Percentiles rank a stretch among this genome's conserved stretches.
phyloP scores from a whole-genome alignment of 768 basidiomycete genomes.

The Pisolithus sp. region DNA sequence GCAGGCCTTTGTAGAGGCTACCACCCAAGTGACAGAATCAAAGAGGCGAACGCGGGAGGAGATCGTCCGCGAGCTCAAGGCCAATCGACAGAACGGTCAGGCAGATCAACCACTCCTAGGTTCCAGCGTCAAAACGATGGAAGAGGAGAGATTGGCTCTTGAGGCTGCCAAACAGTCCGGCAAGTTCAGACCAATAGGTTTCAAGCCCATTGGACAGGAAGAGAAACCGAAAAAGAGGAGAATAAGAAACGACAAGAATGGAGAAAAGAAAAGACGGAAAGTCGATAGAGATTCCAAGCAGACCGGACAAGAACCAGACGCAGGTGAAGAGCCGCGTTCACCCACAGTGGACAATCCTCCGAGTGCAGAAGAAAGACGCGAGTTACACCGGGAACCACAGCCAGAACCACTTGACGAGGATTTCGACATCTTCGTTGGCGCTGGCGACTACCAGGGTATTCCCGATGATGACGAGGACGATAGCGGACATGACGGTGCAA shows the following conservation, averaged over 20 bases:
- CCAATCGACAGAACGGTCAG: conserved; percentile 39
- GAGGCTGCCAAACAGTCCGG: conserved; percentile 34
- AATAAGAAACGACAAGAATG: conserved; percentile 32
- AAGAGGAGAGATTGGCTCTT: conserved; percentile 21
- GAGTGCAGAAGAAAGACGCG: conserved; percentile 7
- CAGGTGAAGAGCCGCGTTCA: background rate
- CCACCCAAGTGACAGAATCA: conserved; percentile 18
- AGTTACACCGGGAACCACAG: conserved; percentile 14
- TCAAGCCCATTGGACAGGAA: conserved; percentile 51
- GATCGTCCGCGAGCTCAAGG: conserved; percentile 66
- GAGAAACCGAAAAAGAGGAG: conserved; percentile 44
- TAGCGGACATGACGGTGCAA: conserved; percentile 20
- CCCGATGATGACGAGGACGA: conserved; percentile 51
- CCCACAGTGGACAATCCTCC: conserved; percentile 3
- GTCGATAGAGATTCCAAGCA: conserved; percentile 26
- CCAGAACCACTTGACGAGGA: conserved; percentile 41
- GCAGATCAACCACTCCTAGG: conserved; percentile 9
- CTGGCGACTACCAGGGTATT: conserved; percentile 75
- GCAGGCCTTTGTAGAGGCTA: conserved; percentile 53
- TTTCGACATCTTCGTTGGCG: conserved; percentile 83
- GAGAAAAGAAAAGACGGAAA: conserved; percentile 57
- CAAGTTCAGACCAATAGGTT: conserved; percentile 52
- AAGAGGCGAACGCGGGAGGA: conserved; percentile 79
- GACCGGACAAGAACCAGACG: conserved; percentile 7
- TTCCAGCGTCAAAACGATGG: conserved; percentile 7